These are phyloP conservation scores for Microcera coccophila DNA, from an alignment of 2,329 filamentous ascomycete genomes.

Conservation along the genomic window DNA sequence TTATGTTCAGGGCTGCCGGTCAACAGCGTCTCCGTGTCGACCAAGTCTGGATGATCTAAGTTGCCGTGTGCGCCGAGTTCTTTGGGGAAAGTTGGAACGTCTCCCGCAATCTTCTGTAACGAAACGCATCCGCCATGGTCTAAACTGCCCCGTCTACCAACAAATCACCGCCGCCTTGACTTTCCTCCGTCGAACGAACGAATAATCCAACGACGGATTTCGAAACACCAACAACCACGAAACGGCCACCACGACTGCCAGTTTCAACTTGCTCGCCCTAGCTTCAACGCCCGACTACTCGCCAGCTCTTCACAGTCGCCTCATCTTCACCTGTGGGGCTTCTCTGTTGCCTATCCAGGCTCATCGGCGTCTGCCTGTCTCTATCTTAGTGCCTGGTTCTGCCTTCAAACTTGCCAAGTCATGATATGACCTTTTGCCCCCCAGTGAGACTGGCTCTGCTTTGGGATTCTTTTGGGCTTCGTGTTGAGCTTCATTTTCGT, in stretches of 20 bases:
- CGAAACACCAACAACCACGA: too few relatives aligned
- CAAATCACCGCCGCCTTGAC: constrained; percentile 10
- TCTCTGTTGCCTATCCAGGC: not conserved
- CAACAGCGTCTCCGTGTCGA: constrained; percentile 17
- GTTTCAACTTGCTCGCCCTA: not conserved
- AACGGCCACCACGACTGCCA: constrained; percentile 4
- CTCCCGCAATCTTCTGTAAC: too few relatives aligned
- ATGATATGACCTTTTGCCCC: constrained; percentile 27
- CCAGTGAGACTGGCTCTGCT: constrained; percentile 27
- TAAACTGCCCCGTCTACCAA: constrained; percentile 19
- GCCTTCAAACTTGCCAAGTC: constrained; percentile 20
- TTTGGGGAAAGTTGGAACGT: not conserved
- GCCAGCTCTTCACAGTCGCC: constrained; percentile 10
- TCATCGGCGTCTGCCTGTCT: constrained; percentile 6
- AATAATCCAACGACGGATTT: too few relatives aligned
- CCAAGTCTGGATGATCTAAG: not conserved
- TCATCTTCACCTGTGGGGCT: constrained; percentile 4
- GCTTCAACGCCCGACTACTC: not conserved
- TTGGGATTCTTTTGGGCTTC: constrained; percentile 25
- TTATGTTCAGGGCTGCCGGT: constrained; percentile 23
- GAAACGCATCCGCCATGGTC: constrained; percentile 23
- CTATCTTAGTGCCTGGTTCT: constrained; percentile 15
- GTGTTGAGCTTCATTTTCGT: constrained; percentile 17
- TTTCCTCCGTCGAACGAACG: constrained; percentile 15
- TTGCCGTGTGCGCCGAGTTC: not conserved